phyloP scores from a whole-genome alignment of 139 green algal genomes.

The Edaphochlamys debaryana region DNA sequence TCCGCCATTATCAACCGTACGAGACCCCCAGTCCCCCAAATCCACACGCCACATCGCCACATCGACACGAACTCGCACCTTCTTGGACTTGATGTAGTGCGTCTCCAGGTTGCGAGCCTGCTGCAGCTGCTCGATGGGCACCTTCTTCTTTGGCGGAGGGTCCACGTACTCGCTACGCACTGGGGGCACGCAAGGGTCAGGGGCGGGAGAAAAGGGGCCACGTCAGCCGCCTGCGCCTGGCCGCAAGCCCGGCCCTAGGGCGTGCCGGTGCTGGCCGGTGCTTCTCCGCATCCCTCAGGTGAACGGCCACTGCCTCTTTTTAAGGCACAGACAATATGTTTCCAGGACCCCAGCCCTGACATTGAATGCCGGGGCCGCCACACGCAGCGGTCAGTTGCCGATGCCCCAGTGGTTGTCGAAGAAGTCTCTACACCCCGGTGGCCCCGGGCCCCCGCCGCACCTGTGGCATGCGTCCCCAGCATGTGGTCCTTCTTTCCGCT shows the following conservation, averaged over 20 bases:
- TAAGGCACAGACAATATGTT: too few species aligned
- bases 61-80: neutral
- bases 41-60: neutral
- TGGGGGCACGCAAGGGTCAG: neutral
- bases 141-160: neutral
- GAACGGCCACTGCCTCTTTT: too few species aligned
- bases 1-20: neutral
- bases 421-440: neutral
- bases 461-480: neutral
- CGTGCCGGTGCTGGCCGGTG: too few species aligned
- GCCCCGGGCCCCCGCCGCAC: neutral
- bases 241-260: neutral
- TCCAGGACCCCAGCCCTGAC: too few species aligned
- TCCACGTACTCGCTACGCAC: conserved; percentile 15
- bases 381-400: too few species aligned
- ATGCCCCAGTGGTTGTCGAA: neutral
- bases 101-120: neutral
- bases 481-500: conserved; percentile 16
- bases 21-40: too few species aligned
- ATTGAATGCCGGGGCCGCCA: too few species aligned
- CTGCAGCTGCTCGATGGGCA: neutral
- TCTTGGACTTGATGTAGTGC: conserved; percentile 24
- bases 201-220: neutral
- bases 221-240: neutral
- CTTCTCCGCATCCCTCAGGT: too few species aligned